phyloP scores from a whole-genome alignment of 1,284 basidiomycete species.

The Inonotus hispidus region DNA sequence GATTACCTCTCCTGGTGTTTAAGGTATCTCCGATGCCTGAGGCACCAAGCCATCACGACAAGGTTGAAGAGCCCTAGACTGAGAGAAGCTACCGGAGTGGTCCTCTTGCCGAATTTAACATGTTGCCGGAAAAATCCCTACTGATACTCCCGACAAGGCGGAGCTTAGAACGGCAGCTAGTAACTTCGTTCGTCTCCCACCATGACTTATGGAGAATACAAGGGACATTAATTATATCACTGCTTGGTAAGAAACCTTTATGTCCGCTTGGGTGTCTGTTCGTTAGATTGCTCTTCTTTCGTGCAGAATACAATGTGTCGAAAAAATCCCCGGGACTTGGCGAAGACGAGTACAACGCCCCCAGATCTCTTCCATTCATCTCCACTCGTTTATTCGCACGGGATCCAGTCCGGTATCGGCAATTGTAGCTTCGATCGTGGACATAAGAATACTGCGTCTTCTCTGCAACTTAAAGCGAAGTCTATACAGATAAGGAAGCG shows the following conservation, averaged over 20 bases:
- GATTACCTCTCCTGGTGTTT: neutral
- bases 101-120: neutral
- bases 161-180: neutral
- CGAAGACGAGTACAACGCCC: neutral
- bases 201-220: neutral
- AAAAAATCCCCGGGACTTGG: neutral
- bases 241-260: neutral
- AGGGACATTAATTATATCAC: neutral
- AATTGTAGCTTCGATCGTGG: neutral
- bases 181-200: neutral
- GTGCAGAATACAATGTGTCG: neutral
- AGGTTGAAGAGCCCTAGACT: neutral
- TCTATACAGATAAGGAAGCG: conserved; percentile 14
- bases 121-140: neutral
- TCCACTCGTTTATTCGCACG: conserved; percentile 4
- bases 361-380: neutral
- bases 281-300: neutral
- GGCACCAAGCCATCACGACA: neutral
- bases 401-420: conserved; percentile 1
- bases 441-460: conserved; percentile 5
- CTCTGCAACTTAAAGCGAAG: conserved; percentile 16
- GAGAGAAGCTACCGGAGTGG: neutral
- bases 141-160: neutral
- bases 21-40: neutral
- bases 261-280: neutral